Percentiles rank a stretch among this genome's conserved stretches.
These are phyloP conservation scores for Plectosphaerella sp. DNA, from an alignment of 2,329 filamentous ascomycete species.

Conservation along the genomic window DNA sequence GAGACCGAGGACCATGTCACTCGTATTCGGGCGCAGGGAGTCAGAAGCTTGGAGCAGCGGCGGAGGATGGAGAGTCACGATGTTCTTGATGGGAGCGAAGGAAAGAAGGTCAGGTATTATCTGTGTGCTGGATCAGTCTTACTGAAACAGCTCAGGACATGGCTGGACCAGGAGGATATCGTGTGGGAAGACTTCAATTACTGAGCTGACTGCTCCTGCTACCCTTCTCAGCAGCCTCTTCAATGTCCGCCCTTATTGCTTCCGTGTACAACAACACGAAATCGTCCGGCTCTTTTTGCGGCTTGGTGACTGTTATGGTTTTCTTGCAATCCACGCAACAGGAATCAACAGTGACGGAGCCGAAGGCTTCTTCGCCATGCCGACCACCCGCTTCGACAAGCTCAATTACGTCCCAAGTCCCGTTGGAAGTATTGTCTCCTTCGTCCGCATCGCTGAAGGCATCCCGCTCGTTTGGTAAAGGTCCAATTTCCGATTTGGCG, in stretches of 20 bases:
- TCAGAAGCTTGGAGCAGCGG: slow-evolving; percentile 20
- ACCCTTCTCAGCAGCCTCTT: no score
- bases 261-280: not conserved
- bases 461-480: no score
- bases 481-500: no score
- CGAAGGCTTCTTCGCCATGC: no score
- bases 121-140: slow-evolving; percentile 41
- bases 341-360: no score
- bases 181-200: slow-evolving; percentile 60
- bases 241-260: no score
- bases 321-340: no score
- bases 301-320: not conserved
- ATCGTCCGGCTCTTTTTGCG: not conserved
- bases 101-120: slow-evolving; percentile 36
- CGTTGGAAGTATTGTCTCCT: no score
- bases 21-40: slow-evolving; percentile 28
- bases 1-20: slow-evolving; percentile 22
- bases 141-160: slow-evolving; percentile 36
- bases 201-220: slow-evolving; percentile 21
- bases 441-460: no score
- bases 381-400: no score
- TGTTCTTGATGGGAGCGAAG: slow-evolving; percentile 24
- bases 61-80: slow-evolving; percentile 37
- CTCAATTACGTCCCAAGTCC: no score
- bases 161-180: slow-evolving; percentile 51